Base-by-base conservation (phyloP, 345 rosid species). In the Acer yangbiense region DNA sequence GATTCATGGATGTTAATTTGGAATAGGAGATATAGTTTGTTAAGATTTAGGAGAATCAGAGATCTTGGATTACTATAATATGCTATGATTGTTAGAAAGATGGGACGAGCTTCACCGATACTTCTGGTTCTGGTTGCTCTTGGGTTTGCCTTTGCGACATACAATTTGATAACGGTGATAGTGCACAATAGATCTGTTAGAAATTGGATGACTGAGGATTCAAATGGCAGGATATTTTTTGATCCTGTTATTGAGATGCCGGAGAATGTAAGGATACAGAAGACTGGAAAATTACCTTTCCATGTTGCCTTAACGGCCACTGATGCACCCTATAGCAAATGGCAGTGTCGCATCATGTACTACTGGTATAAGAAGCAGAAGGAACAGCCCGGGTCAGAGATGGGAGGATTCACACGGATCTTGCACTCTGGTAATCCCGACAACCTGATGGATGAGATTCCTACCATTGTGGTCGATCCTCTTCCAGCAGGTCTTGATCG, bases 291-390 rank as follows among this genome's bases (percentile, higher is more conserved):
- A 71, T 58, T 76, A 32, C 93, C 82, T 7, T 94, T 86, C 77
- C 99, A 96, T 82, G 88, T 96, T 48, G 99, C 98, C 60, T 83
- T 96, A 66, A 96, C 99, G 11, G 97, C 99, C 4, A 91, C 98
- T 1, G 98, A 90, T 82, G 93, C 97, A 50, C 83, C 87, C 68
- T 96, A 96, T 81, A 94, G 91, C 77, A 89, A 91, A 81, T 94
- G 99, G 99, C 99, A 96, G 82, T 91, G 97, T 85, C 97, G 98
- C 75, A 90, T 96, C 0, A 92, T 94, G 97, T 91, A 94, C 77
- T 96, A 96, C 70, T 96, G 98, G 98, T 96, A 96, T 81, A 92
- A 88, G 78, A 90, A 87, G 90, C 78, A 81, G 79, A 96, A 86
- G 87, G 86, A 88, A 78, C 82, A 81, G 86, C 97, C 93, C 35